Base-by-base conservation (phyloP, 1,284 basidiomycete species). In the Ustilago nuda region DNA sequence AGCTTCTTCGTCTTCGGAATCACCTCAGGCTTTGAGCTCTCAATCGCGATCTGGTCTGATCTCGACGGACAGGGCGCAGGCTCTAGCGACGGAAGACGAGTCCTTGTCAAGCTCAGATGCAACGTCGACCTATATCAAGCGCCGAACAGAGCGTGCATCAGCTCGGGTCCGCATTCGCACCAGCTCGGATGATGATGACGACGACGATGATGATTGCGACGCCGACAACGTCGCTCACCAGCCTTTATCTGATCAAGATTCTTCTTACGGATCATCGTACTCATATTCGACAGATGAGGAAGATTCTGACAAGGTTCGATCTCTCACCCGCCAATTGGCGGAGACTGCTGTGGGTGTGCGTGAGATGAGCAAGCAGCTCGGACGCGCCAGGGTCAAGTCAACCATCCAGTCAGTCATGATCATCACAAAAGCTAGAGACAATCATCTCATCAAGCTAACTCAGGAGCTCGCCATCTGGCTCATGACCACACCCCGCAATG, bases 351-450 rank as follows among this genome's bases (percentile, higher is more conserved):
- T 96, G 30, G 93, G 94, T 48, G 96, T 99, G 32, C 90, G 96
- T 57, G 97, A 99, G 87, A 96, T 98, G 94, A 96, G 94, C 90
- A 97, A 97, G 87, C 94, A 98, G 87, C 92, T 99, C 41, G 95
- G 95, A 61, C 92, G 95, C 60, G 95, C 95, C 5, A 90, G 94
- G 48, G 94, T 99, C 70, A 92, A 92, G 68, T 93, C 93, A 5
- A 92, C 93, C 82, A 94, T 98, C 69, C 93, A 98, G 86, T 94
- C 91, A 71, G 90, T 99, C 67, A 90, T 99, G 72, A 95, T 99
- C 85, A 93, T 99, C 82, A 99, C 97, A 63, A 99, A 99, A 87
- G 97, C 97, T 36, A 89, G 96, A 61, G 97, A 99, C 88, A 99
- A 99, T 86, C 90, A 94, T 48, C 91, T 99, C 54, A 98, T 99